A percentile compares a stretch with the other conserved stretches of the same genome.
These are phyloP conservation scores for Primulina huaijiensis DNA, from an alignment of 257 asterid genomes.

Conservation along the genomic window DNA sequence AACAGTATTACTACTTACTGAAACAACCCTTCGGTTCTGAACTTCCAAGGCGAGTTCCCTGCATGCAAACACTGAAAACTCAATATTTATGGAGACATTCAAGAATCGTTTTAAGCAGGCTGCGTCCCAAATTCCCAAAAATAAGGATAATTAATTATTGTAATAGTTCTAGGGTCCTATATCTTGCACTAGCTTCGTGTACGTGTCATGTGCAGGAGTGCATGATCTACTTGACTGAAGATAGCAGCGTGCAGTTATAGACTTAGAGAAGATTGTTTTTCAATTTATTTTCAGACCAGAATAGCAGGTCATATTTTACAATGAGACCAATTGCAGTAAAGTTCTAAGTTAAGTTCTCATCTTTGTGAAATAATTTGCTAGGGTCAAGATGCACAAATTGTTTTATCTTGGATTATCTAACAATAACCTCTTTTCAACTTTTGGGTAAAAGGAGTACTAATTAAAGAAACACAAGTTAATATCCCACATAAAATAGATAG, in stretches of 20 bases:
- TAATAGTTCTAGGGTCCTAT: not conserved
- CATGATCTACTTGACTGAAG: not conserved
- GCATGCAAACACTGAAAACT: conserved; percentile 32
- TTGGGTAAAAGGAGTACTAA: no score
- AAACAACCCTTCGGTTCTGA: conserved; percentile 98
- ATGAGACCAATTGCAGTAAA: not conserved
- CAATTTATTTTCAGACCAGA: conserved; percentile 12
- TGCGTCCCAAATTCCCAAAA: not conserved
- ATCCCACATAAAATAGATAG: not conserved
- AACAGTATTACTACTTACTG: conserved; percentile 62
- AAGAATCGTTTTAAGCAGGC: conserved; percentile 18
- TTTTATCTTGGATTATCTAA: no score
- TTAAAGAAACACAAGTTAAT: no score
- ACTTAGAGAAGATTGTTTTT: not conserved
- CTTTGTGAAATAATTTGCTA: not conserved
- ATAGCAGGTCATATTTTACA: conserved; percentile 20
- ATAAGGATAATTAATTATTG: not conserved
- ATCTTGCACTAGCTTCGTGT: not conserved
- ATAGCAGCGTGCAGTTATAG: not conserved
- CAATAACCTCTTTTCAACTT: no score
- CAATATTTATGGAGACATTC: conserved; percentile 17
- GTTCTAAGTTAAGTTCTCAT: conserved; percentile 5
- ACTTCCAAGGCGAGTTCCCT: conserved; percentile 99
- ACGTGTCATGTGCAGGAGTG: not conserved
- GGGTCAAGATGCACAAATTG: no score